Evolutionary conservation across 306 rosid species (phyloP), one percentile per base, ranked within the genome.

Genomic region (Arachis hypogaea): DNA sequence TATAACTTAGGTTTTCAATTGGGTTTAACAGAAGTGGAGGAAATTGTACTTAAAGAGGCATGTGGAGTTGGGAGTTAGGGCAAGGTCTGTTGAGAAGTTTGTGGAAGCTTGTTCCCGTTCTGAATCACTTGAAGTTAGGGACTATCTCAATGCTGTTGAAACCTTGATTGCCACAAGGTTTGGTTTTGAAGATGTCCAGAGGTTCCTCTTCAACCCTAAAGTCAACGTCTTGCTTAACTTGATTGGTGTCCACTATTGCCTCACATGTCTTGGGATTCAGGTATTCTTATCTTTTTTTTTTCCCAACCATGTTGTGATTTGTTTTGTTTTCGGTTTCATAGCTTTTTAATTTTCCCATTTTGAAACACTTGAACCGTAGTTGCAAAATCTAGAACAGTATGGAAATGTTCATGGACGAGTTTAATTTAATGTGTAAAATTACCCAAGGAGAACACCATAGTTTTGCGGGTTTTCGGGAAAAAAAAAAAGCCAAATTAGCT

Each of bases 171-270:
- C 61, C 28, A 56, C 79, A 67, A 80, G 79, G 74, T 79, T 93
- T 78, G 89, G 96, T 58, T 91, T 83, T 65, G 82, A 85, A 71
- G 98, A 93, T 63, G 85, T 83, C 28, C 88, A 83, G 68, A 82
- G 85, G 76, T 73, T 81, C 67, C 84, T 93, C 56, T 85, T 93
- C 89, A 85, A 82, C 66, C 86, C 86, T 41, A 70, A 80, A 71
- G 71, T 68, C 60, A 82, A 74, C 66, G 88, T 83, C 78, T 71
- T 91, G 63, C 68, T 86, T 64, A 89, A 93, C 79, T 87, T 93
- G 87, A 82, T 91, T 78, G 96, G 92, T 52, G 65, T 93, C 60
- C 94, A 87, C 65, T 91, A 88, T 82, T 85, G 92, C 82, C 7
- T 78, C 6, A 30, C 68, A 56, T 77, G 79, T 78, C 96, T 93